Conservation (phyloP, 2,329 filamentous ascomycete genomes). For the Apiospora sp. region DNA sequence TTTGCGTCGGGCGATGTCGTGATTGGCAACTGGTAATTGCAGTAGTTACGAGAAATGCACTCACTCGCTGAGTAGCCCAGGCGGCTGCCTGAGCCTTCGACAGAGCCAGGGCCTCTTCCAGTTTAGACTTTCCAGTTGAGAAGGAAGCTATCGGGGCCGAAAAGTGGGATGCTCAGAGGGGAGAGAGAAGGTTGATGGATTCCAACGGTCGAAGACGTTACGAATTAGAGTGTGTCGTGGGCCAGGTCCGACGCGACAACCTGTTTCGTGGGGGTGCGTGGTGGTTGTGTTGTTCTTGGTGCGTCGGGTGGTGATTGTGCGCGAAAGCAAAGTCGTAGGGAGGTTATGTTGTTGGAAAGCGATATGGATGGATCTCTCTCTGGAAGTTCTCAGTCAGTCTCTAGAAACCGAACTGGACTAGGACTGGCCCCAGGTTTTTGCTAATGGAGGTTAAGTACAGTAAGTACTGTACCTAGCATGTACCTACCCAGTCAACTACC, state of each 20-base stretch:
- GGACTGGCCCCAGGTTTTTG: conserved; percentile 11
- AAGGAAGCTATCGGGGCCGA: conserved; percentile 24
- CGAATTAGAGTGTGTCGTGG: conserved; percentile 17
- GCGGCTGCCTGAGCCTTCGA: conserved; percentile 44
- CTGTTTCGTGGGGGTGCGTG: conserved; percentile 8
- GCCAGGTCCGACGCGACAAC: conserved; percentile 18
- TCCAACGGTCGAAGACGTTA: conserved; percentile 9
- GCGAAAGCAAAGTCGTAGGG: conserved; percentile 20
- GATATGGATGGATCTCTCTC: conserved; percentile 22
- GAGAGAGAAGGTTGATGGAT: conserved; percentile 23
- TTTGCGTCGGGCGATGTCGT: not conserved
- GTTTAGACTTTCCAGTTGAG: conserved; percentile 27
- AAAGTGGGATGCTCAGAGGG: conserved; percentile 34
- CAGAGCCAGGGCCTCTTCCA: conserved; percentile 37
- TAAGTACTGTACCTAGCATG: conserved; percentile 15
- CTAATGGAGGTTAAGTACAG: conserved; percentile 17
- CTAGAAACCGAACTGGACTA: conserved; percentile 7
- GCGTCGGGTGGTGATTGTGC: conserved; percentile 14
- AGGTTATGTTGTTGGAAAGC: conserved; percentile 22
- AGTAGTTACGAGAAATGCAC: conserved; percentile 35
- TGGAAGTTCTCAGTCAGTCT: conserved; percentile 20
- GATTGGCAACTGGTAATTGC: not conserved
- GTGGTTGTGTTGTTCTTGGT: not conserved
- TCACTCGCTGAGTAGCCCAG: conserved; percentile 40
- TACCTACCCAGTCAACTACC: not conserved